These are phyloP conservation scores for Sporothrix humicola DNA, from an alignment of 2,329 filamentous ascomycete species.

Conservation along the genomic window DNA sequence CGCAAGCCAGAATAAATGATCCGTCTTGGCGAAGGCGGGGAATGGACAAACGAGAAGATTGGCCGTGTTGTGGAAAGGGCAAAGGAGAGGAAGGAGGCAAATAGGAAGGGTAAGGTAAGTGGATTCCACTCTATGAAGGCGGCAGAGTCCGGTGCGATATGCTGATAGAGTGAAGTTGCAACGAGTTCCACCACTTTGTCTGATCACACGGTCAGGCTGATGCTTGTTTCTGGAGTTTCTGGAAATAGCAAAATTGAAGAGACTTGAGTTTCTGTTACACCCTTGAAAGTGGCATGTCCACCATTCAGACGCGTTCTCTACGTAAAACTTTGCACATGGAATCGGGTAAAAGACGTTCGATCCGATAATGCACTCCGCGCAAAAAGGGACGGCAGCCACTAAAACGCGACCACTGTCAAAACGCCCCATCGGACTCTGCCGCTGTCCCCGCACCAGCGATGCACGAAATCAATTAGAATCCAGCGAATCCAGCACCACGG, in stretches of 20 bases:
- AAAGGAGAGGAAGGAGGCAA: too few relatives aligned
- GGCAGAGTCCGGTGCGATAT: neutral
- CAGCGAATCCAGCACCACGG: neutral
- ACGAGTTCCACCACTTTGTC: neutral
- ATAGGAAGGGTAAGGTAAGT: too few relatives aligned
- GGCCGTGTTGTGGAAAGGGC: too few relatives aligned
- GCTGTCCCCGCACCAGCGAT: slow-evolving; percentile 25
- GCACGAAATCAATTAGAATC: neutral
- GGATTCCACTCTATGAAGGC: neutral
- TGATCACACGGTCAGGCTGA: neutral
- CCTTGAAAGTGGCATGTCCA: neutral
- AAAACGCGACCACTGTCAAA: neutral
- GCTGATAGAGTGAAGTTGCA: neutral
- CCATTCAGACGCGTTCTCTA: slow-evolving; percentile 11
- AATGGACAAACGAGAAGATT: too few relatives aligned
- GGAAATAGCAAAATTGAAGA: neutral
- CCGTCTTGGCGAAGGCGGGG: neutral
- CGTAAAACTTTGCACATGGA: slow-evolving; percentile 22
- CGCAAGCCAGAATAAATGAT: neutral
- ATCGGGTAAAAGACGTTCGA: slow-evolving; percentile 17
- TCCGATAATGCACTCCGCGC: slow-evolving; percentile 1
- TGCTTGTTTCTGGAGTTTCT: neutral
- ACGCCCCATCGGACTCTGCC: slow-evolving; percentile 33
- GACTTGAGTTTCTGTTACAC: neutral
- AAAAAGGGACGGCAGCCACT: neutral